Evolutionary conservation across 2,329 filamentous ascomycete genomes (phyloP).

Genomic region (Pseudogymnoascus sp.): DNA sequence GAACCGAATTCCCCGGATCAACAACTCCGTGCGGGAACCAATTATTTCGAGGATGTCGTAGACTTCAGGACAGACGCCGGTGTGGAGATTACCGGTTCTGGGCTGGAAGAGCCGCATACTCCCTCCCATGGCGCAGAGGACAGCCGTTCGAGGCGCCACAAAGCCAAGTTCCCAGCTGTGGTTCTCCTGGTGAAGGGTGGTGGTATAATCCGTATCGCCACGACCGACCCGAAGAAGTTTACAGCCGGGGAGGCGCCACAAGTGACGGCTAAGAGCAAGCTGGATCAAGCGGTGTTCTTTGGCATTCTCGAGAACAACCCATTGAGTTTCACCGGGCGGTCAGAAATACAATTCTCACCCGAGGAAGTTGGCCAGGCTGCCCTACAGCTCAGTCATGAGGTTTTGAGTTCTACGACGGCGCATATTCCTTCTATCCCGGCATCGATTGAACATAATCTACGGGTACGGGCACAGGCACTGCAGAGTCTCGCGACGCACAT

Average conservation of each 20-base stretch:
- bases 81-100: slow-evolving; percentile 56
- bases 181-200: slow-evolving; percentile 55
- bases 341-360: slow-evolving; percentile 57
- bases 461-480: slow-evolving; percentile 63
- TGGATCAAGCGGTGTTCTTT: slow-evolving; percentile 93
- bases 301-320: slow-evolving; percentile 74
- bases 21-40: slow-evolving; percentile 62
- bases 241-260: slow-evolving; percentile 48
- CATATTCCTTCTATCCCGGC: slow-evolving; percentile 66
- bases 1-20: slow-evolving; percentile 64
- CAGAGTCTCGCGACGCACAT: slow-evolving; percentile 68
- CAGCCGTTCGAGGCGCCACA: slow-evolving; percentile 42
- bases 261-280: slow-evolving; percentile 76
- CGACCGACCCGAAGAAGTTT: slow-evolving; percentile 52
- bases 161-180: slow-evolving; percentile 53
- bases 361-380: slow-evolving; percentile 71
- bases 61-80: slow-evolving; percentile 62
- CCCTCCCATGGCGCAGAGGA: slow-evolving; percentile 37
- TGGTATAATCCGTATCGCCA: slow-evolving; percentile 51
- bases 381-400: slow-evolving; percentile 68
- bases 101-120: slow-evolving; percentile 50
- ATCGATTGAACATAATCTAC: slow-evolving; percentile 74
- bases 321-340: slow-evolving; percentile 69
- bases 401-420: slow-evolving; percentile 67
- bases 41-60: slow-evolving; percentile 78